Base-by-base conservation (phyloP, 2,329 filamentous ascomycete species). In the Leptodontidium sp. region DNA sequence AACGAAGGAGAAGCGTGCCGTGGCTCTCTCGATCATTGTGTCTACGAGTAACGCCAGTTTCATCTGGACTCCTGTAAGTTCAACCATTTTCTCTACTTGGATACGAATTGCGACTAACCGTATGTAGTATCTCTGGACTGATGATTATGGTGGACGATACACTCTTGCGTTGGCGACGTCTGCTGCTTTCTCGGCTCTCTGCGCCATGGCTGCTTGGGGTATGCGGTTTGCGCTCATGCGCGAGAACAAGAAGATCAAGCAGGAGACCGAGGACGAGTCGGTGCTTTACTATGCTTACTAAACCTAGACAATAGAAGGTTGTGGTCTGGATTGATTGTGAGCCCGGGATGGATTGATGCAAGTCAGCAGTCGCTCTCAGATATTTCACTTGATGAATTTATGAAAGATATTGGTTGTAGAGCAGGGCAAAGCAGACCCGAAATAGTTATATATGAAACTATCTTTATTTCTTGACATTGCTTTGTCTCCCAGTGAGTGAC, bases 1-100 rank as follows among this genome's bases (percentile, higher is more conserved):
- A 65, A 81, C 78, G 0, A 79, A 78, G 24, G 80, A 81, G 68
- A 80, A 81, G 73, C 80, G 79, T 59, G 79, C 80, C 2, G 76
- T 75, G 6, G 75, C 78, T 9, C 67, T 81, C 1, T 77, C 76
- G 11, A 78, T 81, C 35, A 78, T 80, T 9, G 80, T 78, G 26
- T 79, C 77, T 0, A 75, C 79, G n/a, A 76, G 76, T 38, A 81
- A 80, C 65, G 76, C 75, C 1, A 76, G 74, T 12, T 80, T 80
- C 67, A 77, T 81, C 40, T 81, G 78, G 75, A 80, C 79, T 9
- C 78, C 79, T 8, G 59, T 62, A 35, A 35, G 59, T 21, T 12
- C 29, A n/a, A 12, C 4, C 7, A 14, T 29, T 32, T 11, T 9
- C n/a, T 1, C 7, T 11, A 50, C 3, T 14, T 11, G 11, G 9